phyloP scores from a whole-genome alignment of 2,329 filamentous ascomycete species.

The Monilinia fructigena region DNA sequence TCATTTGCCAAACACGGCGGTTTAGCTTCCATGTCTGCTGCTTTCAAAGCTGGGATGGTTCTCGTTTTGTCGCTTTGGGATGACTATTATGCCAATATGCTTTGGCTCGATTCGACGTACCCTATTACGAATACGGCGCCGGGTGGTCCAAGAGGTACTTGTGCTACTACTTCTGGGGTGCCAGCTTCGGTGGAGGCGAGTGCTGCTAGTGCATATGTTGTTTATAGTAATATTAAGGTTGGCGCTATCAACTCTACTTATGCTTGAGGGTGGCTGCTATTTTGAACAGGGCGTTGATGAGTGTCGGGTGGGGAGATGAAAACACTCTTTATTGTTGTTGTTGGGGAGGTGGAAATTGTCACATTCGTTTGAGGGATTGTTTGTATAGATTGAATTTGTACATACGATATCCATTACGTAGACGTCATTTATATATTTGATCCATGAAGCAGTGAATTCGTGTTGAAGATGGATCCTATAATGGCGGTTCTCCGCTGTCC shows the following conservation, averaged over 20 bases:
- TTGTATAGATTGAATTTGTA: neutral
- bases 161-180: slow-evolving; percentile 51
- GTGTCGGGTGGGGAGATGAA: neutral
- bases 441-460: neutral
- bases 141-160: slow-evolving; percentile 55
- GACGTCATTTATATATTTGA: neutral
- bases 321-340: neutral
- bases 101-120: slow-evolving; percentile 71
- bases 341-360: neutral
- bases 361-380: neutral
- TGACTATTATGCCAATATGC: slow-evolving; percentile 63
- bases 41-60: slow-evolving; percentile 59
- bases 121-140: slow-evolving; percentile 49
- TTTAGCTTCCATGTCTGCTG: slow-evolving; percentile 53
- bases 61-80: slow-evolving; percentile 61
- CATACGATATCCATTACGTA: neutral
- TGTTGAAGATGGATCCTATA: too few relatives aligned
- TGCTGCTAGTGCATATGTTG: slow-evolving; percentile 47
- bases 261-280: neutral
- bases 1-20: slow-evolving; percentile 57
- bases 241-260: slow-evolving; percentile 40
- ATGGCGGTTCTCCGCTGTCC: too few relatives aligned
- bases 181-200: slow-evolving; percentile 50
- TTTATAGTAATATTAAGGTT: slow-evolving; percentile 40
- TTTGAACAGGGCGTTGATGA: too few relatives aligned